Percentiles rank a stretch among this genome's conserved stretches.
phyloP scores from a whole-genome alignment of 2,329 filamentous ascomycete species.

The Coniochaeta prunicola region DNA sequence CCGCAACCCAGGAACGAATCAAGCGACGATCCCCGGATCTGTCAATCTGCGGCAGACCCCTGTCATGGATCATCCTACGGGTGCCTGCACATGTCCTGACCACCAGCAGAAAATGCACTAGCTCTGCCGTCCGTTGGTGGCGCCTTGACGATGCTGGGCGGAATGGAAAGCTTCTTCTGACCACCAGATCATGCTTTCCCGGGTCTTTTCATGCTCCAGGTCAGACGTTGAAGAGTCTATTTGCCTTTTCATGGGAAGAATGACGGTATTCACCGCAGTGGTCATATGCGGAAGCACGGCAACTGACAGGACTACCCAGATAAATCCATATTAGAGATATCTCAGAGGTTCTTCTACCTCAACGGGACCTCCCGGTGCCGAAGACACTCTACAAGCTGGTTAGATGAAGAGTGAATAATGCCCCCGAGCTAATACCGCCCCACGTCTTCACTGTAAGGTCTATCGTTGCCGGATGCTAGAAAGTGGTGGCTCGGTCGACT shows the following conservation, averaged over 20 bases:
- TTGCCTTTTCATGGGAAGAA: background rate
- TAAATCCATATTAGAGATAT: background rate
- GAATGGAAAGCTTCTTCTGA: background rate
- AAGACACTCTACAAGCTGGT: background rate
- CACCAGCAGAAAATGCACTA: no score
- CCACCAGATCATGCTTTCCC: background rate
- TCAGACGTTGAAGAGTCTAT: background rate
- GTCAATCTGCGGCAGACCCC: background rate
- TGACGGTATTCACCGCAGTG: background rate
- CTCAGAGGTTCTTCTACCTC: background rate
- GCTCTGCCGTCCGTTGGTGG: background rate
- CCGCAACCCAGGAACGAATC: constrained; percentile 1
- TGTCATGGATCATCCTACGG: background rate
- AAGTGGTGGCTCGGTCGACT: background rate
- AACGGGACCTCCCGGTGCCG: background rate
- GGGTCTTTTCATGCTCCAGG: background rate
- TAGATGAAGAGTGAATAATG: background rate
- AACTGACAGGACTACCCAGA: background rate
- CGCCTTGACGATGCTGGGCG: background rate
- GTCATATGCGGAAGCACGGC: background rate
- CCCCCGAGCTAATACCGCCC: background rate
- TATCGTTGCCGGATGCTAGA: background rate
- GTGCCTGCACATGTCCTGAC: background rate
- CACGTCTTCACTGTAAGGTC: background rate
- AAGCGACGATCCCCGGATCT: background rate